These are phyloP conservation scores for Stylosanthes scabra DNA, from an alignment of 331 rosid genomes.

Conservation along the genomic window DNA sequence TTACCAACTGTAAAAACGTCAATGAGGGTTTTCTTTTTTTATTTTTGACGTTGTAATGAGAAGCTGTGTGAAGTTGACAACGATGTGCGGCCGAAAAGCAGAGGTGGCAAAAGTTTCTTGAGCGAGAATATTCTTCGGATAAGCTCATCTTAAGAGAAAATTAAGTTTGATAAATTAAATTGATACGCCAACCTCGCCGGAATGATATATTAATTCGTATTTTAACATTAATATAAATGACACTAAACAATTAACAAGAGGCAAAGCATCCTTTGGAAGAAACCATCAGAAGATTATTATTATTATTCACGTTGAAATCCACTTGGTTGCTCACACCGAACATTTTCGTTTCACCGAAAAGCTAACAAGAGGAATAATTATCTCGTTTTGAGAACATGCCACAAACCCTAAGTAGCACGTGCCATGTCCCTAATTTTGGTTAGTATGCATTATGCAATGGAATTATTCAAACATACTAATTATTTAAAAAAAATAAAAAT, in stretches of 20 bases:
- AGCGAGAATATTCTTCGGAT: conserved; percentile 20
- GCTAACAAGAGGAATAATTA: background rate
- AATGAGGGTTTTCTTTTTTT: background rate
- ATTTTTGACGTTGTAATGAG: background rate
- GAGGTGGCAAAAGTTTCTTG: background rate
- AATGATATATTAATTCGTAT: background rate
- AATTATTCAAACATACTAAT: background rate
- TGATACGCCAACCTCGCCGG: background rate
- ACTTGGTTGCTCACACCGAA: too few relatives aligned
- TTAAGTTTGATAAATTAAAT: background rate
- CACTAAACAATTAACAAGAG: background rate
- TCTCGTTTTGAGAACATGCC: background rate
- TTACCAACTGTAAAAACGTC: background rate
- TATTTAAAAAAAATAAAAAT: too few relatives aligned
- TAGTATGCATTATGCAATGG: background rate
- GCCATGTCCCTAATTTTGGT: background rate
- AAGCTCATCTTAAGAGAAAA: background rate
- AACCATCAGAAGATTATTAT: background rate
- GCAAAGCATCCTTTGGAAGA: background rate
- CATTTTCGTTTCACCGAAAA: too few relatives aligned
- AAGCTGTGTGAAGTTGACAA: background rate
- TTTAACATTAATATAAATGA: too few relatives aligned
- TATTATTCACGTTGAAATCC: too few relatives aligned
- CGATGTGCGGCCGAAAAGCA: background rate
- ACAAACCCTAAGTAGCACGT: background rate